phyloP scores from a whole-genome alignment of 2,329 filamentous ascomycete species.

The Fusarium sp. region DNA sequence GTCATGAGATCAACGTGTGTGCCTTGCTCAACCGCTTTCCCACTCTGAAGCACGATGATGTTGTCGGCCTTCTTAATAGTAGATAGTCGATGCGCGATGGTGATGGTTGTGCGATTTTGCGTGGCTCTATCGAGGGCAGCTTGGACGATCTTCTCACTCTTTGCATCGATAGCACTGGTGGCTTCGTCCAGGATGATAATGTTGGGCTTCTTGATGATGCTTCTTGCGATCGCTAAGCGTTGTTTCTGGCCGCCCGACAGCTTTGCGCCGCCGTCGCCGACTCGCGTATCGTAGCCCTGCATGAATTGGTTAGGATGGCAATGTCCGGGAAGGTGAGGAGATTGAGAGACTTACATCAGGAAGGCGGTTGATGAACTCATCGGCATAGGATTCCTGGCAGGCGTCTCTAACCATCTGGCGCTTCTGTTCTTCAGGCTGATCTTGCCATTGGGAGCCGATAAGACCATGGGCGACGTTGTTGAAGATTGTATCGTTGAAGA shows the following conservation, averaged over 20 bases:
- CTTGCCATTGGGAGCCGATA: constrained; percentile 50
- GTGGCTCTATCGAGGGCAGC: constrained; percentile 52
- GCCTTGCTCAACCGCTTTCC: constrained; percentile 69
- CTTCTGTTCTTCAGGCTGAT: constrained; percentile 53
- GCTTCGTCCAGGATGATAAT: constrained; percentile 76
- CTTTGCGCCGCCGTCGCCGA: constrained; percentile 66
- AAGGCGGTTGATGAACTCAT: constrained; percentile 63
- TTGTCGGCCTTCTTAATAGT: constrained; percentile 71
- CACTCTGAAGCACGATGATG: constrained; percentile 72
- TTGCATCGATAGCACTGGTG: constrained; percentile 63
- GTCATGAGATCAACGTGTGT: constrained; percentile 68
- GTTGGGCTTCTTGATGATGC: constrained; percentile 62
- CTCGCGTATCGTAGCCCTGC: constrained; percentile 58
- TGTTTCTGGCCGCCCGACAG: constrained; percentile 67
- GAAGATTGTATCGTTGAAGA: constrained; percentile 62
- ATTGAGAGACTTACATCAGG: constrained; percentile 48
- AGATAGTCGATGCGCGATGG: constrained; percentile 71
- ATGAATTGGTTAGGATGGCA: neutral
- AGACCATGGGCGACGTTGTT: constrained; percentile 61
- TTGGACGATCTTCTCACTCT: constrained; percentile 57
- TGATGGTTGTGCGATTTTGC: constrained; percentile 67
- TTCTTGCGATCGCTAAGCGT: constrained; percentile 65
- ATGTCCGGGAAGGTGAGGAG: constrained; percentile 11
- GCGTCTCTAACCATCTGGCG: constrained; percentile 57
- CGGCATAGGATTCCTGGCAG: constrained; percentile 62